These are phyloP conservation scores for Tricharina praecox DNA, from an alignment of 495 filamentous ascomycete genomes.

Conservation along the genomic window DNA sequence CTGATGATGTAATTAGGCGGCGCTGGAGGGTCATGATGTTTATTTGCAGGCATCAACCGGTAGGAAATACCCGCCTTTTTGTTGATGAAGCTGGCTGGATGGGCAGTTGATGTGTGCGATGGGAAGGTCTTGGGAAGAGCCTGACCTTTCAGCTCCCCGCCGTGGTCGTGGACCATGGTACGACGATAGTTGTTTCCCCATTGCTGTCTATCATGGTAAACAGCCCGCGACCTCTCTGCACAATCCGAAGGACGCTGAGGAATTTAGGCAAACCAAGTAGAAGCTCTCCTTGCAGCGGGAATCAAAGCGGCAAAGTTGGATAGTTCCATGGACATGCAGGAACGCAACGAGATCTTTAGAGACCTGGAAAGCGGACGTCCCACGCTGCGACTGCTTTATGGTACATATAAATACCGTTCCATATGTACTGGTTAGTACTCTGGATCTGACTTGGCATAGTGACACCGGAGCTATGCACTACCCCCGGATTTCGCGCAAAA, in stretches of 20 bases:
- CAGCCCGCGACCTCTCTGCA: background rate
- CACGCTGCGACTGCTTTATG: constrained; percentile 61
- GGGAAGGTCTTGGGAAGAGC: constrained; percentile 49
- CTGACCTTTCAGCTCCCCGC: constrained; percentile 88
- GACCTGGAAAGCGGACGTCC: constrained; percentile 83
- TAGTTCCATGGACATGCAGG: constrained; percentile 48
- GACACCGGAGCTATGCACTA: constrained; percentile 74
- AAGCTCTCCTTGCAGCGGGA: constrained; percentile 52
- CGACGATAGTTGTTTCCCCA: constrained; percentile 83
- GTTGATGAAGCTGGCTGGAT: constrained; percentile 23
- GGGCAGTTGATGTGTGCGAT: background rate
- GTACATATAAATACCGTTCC: constrained; percentile 6
- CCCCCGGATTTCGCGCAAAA: constrained; percentile 57
- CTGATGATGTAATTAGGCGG: constrained; percentile 26
- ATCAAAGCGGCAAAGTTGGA: constrained; percentile 76
- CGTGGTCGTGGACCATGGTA: constrained; percentile 41
- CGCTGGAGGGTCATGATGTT: constrained; percentile 72
- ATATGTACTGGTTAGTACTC: background rate
- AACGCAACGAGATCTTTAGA: constrained; percentile 49
- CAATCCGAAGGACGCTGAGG: too few relatives aligned
- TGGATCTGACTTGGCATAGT: constrained; percentile 30
- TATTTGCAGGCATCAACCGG: constrained; percentile 84
- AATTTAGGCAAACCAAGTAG: constrained; percentile 92
- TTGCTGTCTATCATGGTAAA: constrained; percentile 74
- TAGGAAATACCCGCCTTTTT: constrained; percentile 33